These are phyloP conservation scores for Aspergillus conjunctus DNA, from an alignment of 495 filamentous ascomycete genomes.

Conservation along the genomic window DNA sequence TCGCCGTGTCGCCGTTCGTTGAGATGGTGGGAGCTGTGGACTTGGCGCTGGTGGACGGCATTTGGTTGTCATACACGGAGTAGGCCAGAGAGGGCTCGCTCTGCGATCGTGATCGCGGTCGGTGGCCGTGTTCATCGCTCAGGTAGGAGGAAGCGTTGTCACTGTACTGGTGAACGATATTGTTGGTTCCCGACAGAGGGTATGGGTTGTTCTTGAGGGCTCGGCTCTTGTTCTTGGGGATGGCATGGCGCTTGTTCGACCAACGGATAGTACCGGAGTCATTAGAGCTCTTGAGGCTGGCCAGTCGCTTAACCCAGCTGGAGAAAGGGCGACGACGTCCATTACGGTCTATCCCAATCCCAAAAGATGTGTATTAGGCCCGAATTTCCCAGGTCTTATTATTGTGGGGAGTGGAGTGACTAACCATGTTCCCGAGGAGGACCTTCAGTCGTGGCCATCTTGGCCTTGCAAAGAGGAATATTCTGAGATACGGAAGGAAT, in stretches of 20 bases:
- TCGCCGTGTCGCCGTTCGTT: slow-evolving; percentile 73
- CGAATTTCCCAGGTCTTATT: slow-evolving; percentile 1
- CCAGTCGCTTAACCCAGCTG: slow-evolving; percentile 90
- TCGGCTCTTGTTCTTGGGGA: slow-evolving; percentile 59
- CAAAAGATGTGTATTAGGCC: slow-evolving; percentile 26
- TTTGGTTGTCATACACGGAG: slow-evolving; percentile 60
- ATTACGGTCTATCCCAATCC: slow-evolving; percentile 55
- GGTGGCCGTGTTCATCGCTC: slow-evolving; percentile 29
- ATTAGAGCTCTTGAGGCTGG: slow-evolving; percentile 72
- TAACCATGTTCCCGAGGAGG: slow-evolving; percentile 67
- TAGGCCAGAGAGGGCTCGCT: slow-evolving; percentile 57
- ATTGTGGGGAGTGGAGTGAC: slow-evolving; percentile 24
- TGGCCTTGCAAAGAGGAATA: slow-evolving; percentile 16
- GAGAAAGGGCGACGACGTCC: slow-evolving; percentile 83
- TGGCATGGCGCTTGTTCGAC: slow-evolving; percentile 52
- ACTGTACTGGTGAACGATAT: slow-evolving; percentile 37
- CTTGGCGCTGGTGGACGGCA: slow-evolving; percentile 63
- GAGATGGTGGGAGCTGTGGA: slow-evolving; percentile 78
- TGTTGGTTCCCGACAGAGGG: slow-evolving; percentile 61
- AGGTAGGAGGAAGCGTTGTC: slow-evolving; percentile 52
- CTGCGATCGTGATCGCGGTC: slow-evolving; percentile 41
- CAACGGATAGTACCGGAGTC: slow-evolving; percentile 50
- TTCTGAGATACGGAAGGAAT: slow-evolving; percentile 1
- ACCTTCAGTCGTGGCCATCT: slow-evolving; percentile 71
- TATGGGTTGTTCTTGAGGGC: slow-evolving; percentile 80